Evolutionary conservation across 1,284 basidiomycete genomes (phyloP), one percentile per base, ranked within the genome.

Genomic region (Cutaneotrichosporon cavernicola): DNA sequence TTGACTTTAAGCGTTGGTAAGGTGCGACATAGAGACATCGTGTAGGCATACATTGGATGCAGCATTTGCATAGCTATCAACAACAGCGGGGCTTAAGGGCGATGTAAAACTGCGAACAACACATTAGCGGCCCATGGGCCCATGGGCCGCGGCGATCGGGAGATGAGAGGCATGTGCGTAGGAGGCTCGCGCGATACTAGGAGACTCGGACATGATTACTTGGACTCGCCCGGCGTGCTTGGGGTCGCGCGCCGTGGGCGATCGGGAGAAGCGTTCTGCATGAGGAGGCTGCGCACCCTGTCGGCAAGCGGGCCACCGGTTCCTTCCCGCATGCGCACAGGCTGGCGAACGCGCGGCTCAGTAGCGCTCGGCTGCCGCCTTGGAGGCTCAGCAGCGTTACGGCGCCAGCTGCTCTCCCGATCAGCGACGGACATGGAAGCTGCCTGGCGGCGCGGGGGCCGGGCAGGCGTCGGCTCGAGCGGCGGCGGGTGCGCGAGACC

Each of bases 401-500:
- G 32, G 36, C 50, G 47, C 38, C 34, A 56, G 9, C 9, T 34
- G 53, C 53, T 56, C 22, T 58, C 47, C 10, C n/a, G 52, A n/a
- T 30, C 31, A 8, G 32, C 36, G 11, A 40, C 38, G 13, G 36
- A 26, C 50, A 31, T 22, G 14, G 38, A 36, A 7, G 56, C 50
- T 14, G 32, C 60, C 26, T 30, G 50, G 7, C 16, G 62, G 13
- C 49, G 53, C 53, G 9, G 57, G 11, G 22, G n/a, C 21, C 51
- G 30, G 8, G 51, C 18, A 52, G 56, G 36, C 49, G 26, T 46
- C 52, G 52, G 31, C 66, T 51, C 69, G 31, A 72, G 62, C 5
- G 72, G 69, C 16, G 73, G 75, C 18, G 73, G 75, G 63, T 70
- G 65, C 38, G 75, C 75, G 16, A 75, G 70, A 6, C 73, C 73